Evolutionary conservation across 179 eudicot genomes (phyloP).

Genomic region (Sideroxylon spinosum): DNA sequence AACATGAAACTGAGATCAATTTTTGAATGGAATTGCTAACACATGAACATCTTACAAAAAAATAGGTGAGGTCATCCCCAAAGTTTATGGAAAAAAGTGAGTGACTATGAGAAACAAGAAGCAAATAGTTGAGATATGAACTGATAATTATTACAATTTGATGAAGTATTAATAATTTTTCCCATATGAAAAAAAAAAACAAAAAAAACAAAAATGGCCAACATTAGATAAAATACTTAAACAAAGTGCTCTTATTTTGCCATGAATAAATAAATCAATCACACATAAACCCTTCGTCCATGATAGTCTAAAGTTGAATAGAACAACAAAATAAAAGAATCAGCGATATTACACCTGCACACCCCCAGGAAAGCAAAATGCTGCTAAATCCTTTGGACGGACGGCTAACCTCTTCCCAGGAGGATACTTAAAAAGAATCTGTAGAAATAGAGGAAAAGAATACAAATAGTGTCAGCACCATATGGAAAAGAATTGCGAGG

Average conservation of each 20-base stretch:
- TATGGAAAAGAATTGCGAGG: not conserved
- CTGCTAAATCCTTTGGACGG: conserved; percentile 73
- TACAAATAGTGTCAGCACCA: conserved; percentile 5
- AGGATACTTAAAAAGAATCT: conserved; percentile 89
- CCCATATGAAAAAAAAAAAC: not conserved
- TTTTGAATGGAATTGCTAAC: not conserved
- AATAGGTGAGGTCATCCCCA: not conserved
- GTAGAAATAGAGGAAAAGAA: conserved; percentile 17
- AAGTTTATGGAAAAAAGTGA: conserved; percentile 8
- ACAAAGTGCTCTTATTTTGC: not conserved
- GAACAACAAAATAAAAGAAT: not conserved
- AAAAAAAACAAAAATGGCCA: too few relatives aligned
- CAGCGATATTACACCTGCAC: conserved; percentile 51
- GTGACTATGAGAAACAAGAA: conserved; percentile 11
- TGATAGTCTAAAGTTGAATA: not conserved
- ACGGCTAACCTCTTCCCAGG: conserved; percentile 70
- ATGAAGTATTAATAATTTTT: not conserved
- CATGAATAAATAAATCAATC: not conserved
- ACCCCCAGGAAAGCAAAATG: conserved; percentile 90
- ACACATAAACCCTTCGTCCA: not conserved
- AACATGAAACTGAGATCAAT: not conserved
- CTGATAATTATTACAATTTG: not conserved
- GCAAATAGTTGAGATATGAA: not conserved
- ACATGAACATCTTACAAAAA: not conserved
- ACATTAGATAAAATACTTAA: too few relatives aligned